phyloP scores from a whole-genome alignment of 768 basidiomycete species.

The Auriscalpium microsporum region DNA sequence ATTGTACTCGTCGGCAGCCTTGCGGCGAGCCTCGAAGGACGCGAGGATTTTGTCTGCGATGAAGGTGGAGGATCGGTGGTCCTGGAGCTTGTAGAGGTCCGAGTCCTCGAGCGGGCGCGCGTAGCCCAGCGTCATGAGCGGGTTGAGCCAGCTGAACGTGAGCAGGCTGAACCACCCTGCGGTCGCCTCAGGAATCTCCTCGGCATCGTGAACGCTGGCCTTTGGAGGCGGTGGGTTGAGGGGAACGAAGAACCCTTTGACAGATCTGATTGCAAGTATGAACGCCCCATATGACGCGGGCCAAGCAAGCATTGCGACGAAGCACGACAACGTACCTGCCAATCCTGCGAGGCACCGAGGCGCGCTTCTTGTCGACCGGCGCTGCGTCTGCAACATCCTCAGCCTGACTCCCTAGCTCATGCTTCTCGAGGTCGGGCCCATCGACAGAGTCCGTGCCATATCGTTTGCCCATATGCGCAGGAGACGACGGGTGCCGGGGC shows the following conservation, averaged over 20 bases:
- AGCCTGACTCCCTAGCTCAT: too few relatives aligned
- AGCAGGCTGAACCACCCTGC: constrained; percentile 52
- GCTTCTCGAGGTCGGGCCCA: too few relatives aligned
- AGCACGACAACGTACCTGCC: not conserved
- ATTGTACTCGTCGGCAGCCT: constrained; percentile 64
- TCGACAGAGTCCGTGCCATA: too few relatives aligned
- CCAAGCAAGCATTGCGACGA: not conserved
- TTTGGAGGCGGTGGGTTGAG: constrained; percentile 33
- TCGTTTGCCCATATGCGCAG: not conserved
- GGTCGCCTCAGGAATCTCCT: constrained; percentile 54
- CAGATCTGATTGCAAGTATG: not conserved
- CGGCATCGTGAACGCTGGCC: constrained; percentile 50
- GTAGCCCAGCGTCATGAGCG: constrained; percentile 67
- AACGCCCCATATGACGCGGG: too few relatives aligned
- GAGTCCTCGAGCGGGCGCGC: constrained; percentile 70
- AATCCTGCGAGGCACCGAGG: not conserved
- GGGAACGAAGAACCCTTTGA: constrained; percentile 10
- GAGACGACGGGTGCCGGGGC: not conserved
- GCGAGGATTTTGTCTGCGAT: constrained; percentile 56
- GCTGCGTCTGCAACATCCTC: not conserved
- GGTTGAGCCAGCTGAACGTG: constrained; percentile 71
- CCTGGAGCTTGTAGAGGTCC: constrained; percentile 74
- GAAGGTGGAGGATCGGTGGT: constrained; percentile 45
- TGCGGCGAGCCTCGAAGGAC: constrained; percentile 53
- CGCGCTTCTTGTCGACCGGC: not conserved